These are phyloP conservation scores for Phaeoacremonium minimum DNA, from an alignment of 2,329 filamentous ascomycete species.

Conservation along the genomic window DNA sequence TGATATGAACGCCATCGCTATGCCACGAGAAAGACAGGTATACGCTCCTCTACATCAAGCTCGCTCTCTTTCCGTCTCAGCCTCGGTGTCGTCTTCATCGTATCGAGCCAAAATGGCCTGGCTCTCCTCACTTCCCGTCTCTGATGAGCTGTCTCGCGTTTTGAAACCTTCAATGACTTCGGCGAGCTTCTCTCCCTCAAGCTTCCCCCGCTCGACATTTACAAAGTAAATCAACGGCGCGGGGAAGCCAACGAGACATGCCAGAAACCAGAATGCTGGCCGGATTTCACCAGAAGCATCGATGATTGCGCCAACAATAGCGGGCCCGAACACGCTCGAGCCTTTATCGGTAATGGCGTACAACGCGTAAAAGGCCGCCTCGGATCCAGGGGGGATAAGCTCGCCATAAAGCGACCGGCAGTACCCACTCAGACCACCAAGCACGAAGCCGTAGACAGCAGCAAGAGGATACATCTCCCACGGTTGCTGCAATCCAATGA, in stretches of 20 bases:
- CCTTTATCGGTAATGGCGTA: conserved; percentile 99
- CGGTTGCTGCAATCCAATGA: conserved; percentile 81
- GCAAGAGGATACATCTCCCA: conserved; percentile 97
- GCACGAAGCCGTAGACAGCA: conserved; percentile 85
- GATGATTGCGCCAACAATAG: conserved; percentile 89
- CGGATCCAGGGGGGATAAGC: conserved; percentile 87
- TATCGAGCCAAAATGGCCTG: conserved; percentile 11
- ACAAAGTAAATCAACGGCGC: conserved; percentile 82
- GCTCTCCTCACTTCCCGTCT: conserved; percentile 3
- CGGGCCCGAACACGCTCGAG: conserved; percentile 87
- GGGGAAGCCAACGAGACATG: conserved; percentile 76
- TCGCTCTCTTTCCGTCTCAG: conserved; percentile 1
- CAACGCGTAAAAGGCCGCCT: conserved; percentile 92
- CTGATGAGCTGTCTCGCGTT: conserved; percentile 6
- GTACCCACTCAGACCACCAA: conserved; percentile 89
- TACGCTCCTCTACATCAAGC: background rate
- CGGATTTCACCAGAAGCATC: conserved; percentile 77
- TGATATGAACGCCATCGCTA: conserved; percentile 18
- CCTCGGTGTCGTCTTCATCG: conserved; percentile 15
- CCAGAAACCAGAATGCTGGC: conserved; percentile 89
- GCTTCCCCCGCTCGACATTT: conserved; percentile 73
- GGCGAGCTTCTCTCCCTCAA: conserved; percentile 62
- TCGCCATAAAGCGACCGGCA: conserved; percentile 91
- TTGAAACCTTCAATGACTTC: conserved; percentile 53
- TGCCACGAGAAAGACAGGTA: conserved; percentile 10